Base-by-base conservation (phyloP, 2,329 filamentous ascomycete genomes). In the Aspergillus arachidicola region DNA sequence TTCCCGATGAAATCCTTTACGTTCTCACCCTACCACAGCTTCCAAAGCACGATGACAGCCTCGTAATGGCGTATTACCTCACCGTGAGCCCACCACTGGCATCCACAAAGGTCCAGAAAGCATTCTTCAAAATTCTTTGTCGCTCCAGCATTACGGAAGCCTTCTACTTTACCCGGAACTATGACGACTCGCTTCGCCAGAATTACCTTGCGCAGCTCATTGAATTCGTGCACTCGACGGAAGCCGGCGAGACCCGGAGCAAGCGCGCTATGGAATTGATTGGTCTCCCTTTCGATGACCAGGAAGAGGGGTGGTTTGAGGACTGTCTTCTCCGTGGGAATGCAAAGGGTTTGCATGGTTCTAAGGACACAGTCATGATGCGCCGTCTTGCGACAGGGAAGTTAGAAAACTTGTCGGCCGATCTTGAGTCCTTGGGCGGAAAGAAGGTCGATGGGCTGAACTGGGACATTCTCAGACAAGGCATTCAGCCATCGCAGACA, bases 61-160 rank as follows among this genome's bases (percentile, higher is more conserved):
- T 94, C 2, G 86, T 91, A 0, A 83, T 95, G 32, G 89, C 91
- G 12, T 96, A 95, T 78, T 95, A 91, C 78, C 85, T 93, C 68
- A 87, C 89, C 14, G 89, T 90, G 1, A 88, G 89, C 67, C 92
- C 93, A 2, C 86, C 90, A 23, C 81, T 96, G n/a, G 86, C 86
- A 68, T 86, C 84, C 0, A 81, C 85, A 1, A 81, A 83, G 32
- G 87, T 90, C 0, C 82, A 92, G 11, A 83, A 86, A 63, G 82
- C 88, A 9, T 87, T 94, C 38, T 93, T 93, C 69, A 84, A 86
- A 48, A 89, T 91, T 9, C 83, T 95, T 55, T 85, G 88, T 1
- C 82, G 82, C 41, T 87, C 89, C 9, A 91, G 86, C 70, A 82
- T 94, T 6, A 86, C 87, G 0, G 91, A 93, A 71, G 89, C 91